phyloP scores from a whole-genome alignment of 202 grass and related monocot species.

The Schoenoplectus triqueter region DNA sequence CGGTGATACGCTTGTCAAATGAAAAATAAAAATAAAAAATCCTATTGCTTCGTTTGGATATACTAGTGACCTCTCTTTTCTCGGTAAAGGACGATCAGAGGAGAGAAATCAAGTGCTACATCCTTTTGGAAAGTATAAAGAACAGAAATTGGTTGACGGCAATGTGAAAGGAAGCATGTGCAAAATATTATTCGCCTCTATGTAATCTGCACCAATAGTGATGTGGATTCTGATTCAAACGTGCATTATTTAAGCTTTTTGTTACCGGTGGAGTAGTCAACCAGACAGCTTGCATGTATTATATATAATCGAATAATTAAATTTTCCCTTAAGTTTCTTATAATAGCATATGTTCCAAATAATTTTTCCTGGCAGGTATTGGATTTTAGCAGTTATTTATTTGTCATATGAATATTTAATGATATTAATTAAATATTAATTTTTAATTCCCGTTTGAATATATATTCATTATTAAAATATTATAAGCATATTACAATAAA shows the following conservation, averaged over 20 bases:
- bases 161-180: constrained; percentile 35
- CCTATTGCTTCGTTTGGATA: too few species aligned
- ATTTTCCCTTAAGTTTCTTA: neutral
- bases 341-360: too few species aligned
- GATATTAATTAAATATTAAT: too few species aligned
- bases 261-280: constrained; percentile 30
- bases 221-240: constrained; percentile 57
- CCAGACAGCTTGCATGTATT: neutral
- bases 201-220: constrained; percentile 30
- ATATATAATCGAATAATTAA: neutral
- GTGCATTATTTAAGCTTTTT: constrained; percentile 30
- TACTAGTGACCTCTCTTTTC: too few species aligned
- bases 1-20: too few species aligned
- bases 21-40: too few species aligned
- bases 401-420: too few species aligned
- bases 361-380: too few species aligned
- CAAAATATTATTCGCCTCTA: neutral
- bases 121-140: neutral
- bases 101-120: neutral
- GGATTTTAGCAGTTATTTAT: neutral
- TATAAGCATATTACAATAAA: too few species aligned
- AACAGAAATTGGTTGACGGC: constrained; percentile 42
- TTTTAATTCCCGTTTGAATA: too few species aligned
- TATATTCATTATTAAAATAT: too few species aligned
- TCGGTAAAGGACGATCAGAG: too few species aligned